Conservation (phyloP, 1,284 basidiomycete species). For the Ustilago nuda region DNA sequence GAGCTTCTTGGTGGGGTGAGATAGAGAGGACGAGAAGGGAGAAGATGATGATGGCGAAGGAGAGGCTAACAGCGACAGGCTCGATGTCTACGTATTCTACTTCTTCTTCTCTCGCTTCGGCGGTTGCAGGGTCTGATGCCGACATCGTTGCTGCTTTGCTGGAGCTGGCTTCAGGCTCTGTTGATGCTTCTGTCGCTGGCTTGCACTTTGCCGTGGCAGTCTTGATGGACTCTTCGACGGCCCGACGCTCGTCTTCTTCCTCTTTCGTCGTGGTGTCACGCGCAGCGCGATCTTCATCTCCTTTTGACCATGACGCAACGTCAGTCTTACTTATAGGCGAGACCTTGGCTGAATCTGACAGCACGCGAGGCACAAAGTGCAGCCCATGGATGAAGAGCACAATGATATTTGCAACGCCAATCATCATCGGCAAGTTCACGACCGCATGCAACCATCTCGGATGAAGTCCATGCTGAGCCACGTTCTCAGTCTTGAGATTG, state of each 20-base stretch:
- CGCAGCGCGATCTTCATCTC: neutral
- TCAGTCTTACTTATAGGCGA: neutral
- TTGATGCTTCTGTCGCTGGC: neutral
- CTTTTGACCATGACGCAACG: neutral
- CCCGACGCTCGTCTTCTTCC: slow-evolving; percentile 3
- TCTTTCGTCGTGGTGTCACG: neutral
- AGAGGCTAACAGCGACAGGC: slow-evolving; percentile 11
- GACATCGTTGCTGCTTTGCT: neutral
- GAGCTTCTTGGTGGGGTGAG: slow-evolving; percentile 69
- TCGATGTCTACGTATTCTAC: slow-evolving; percentile 19
- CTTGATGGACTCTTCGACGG: slow-evolving; percentile 6
- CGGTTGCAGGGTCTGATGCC: neutral
- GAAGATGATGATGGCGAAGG: slow-evolving; percentile 26
- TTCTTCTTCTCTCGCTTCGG: neutral
- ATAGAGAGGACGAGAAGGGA: slow-evolving; percentile 60
- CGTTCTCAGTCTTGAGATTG: slow-evolving; percentile 63
- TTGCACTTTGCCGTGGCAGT: neutral
- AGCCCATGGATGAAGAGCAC: slow-evolving; percentile 15
- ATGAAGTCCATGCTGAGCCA: slow-evolving; percentile 68
- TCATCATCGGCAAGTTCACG: slow-evolving; percentile 68
- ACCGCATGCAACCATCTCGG: slow-evolving; percentile 65
- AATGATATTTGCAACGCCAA: slow-evolving; percentile 45
- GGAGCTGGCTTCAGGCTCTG: neutral
- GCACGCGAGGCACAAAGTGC: neutral
- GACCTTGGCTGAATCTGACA: neutral